Evolutionary conservation across 1,284 basidiomycete genomes (phyloP), one percentile per base, ranked within the genome.

Genomic region (Ceratobasidium sp.): DNA sequence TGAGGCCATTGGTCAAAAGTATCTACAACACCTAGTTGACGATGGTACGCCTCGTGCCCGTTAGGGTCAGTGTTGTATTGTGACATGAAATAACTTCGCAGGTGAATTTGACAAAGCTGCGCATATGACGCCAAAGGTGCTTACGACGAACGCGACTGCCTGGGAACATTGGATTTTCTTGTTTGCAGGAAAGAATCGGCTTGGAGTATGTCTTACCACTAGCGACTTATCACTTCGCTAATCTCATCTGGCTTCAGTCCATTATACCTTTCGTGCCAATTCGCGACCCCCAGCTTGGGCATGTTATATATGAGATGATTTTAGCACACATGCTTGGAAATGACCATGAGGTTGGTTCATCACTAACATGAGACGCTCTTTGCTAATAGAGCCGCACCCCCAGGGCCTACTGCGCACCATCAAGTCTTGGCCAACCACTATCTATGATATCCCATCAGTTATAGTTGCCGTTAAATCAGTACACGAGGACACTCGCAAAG

Each of bases 151-250:
- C 81, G 86, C 89, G 4, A 91, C 91, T 80, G 89, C 90, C 20
- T 99, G 98, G 98, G 97, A 99, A 83, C 91, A 94, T 82, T 98
- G 95, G 93, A 94, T 99, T 83, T 97, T 98, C 83, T 86, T 91
- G 10, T 99, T 98, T 83, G 94, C 94, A 0, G 92, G 97, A 83
- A 91, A 93, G 81, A 90, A 91, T 46, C 91, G 96, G 79, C 86
- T 99, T 23, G 91, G 94, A 82, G 95, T 95, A 79, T 67, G 87
- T 33, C 61, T 54, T 33, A 64, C 54, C 42, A 17, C 10, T 68
- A 9, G 2, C 46, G 48, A 26, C 42, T 52, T 66, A 33, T 61
- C 71, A 42, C 57, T 54, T 44, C 40, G 12, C 75, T 74, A 12
- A 62, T 38, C 38, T 46, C 40, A 42, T 9, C 38, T 46, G 54